These are phyloP conservation scores for Xylaria venustula DNA, from an alignment of 495 filamentous ascomycete species.

Conservation along the genomic window DNA sequence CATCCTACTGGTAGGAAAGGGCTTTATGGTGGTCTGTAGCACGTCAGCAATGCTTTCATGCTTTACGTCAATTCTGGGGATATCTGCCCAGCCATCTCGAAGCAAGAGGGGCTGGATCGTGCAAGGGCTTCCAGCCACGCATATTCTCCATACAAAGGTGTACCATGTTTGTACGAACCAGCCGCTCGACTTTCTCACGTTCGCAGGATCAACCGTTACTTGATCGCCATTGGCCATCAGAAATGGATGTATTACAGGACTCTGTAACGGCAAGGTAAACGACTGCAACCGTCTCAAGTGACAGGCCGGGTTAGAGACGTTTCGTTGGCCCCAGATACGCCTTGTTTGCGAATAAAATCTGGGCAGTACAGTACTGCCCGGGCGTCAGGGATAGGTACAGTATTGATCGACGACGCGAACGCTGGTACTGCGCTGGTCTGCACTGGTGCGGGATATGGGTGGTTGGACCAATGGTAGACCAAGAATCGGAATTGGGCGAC, in stretches of 20 bases:
- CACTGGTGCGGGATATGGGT: too few species aligned
- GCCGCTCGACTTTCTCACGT: neutral
- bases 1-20: conserved; percentile 27
- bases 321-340: neutral
- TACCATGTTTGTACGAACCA: neutral
- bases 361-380: too few species aligned
- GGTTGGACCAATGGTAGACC: too few species aligned
- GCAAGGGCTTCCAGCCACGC: neutral
- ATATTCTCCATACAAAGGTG: neutral
- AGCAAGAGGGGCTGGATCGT: neutral
- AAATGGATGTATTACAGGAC: too few species aligned
- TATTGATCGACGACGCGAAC: neutral
- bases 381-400: too few species aligned
- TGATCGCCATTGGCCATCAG: too few species aligned
- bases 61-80: neutral
- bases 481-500: too few species aligned
- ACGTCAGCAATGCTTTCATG: conserved; percentile 1
- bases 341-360: neutral
- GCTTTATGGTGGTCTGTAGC: conserved; percentile 19
- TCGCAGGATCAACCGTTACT: neutral
- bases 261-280: too few species aligned
- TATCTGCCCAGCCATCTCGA: conserved; percentile 5
- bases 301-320: neutral
- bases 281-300: neutral
- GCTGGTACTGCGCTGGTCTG: too few species aligned